Base-by-base conservation (phyloP, 2,329 filamentous ascomycete genomes). In the Hypoxylon sp. region DNA sequence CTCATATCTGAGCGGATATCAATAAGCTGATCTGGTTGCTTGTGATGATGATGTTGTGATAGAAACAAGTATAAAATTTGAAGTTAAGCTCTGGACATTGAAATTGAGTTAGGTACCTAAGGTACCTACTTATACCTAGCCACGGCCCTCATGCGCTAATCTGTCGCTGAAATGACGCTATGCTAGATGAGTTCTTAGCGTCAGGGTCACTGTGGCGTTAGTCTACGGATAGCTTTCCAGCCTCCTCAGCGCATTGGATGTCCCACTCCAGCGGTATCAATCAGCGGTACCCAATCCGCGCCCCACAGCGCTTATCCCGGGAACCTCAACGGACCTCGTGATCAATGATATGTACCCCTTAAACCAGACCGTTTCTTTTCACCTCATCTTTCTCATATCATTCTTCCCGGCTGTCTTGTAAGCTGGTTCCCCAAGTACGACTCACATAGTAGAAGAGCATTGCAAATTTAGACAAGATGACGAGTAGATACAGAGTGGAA, bases 401-500 rank as follows among this genome's bases (percentile, higher is more conserved):
- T 13, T 46, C 51, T 62, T 41, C 25, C 21, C 36, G 46, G 10
- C n/a, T 1, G 21, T 57, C 34, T 41, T 59, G 34, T 59, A 59
- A 43, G 52, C 53, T 58, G 11, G 46, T 52, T 32, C 32, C 17
- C 28, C 48, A 2, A 58, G 10, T 10, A 53, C 14, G n/a, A 4
- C 13, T 34, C 3, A 19, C 34, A 19, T 46, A 64, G 2, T 34
- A 28, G 25, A 48, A 60, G 7, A 25, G 14, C 9, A 48, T 57
- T 48, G 9, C 38, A 41, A 59, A 14, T 48, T 66, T 56, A 10
- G 11, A 36, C 63, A 81, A 80, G 48, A 90, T 90, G 87, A 90
- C 87, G 41, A 87, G 87, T 32, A 83, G 88, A 69, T 91, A 90
- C 76, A 85, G 89, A 67, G 91, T 94, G 70, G 91, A 94, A 82